These are phyloP conservation scores for Cladochytrium replicatum DNA, from an alignment of 192 early-diverging fungal genomes.

Conservation along the genomic window DNA sequence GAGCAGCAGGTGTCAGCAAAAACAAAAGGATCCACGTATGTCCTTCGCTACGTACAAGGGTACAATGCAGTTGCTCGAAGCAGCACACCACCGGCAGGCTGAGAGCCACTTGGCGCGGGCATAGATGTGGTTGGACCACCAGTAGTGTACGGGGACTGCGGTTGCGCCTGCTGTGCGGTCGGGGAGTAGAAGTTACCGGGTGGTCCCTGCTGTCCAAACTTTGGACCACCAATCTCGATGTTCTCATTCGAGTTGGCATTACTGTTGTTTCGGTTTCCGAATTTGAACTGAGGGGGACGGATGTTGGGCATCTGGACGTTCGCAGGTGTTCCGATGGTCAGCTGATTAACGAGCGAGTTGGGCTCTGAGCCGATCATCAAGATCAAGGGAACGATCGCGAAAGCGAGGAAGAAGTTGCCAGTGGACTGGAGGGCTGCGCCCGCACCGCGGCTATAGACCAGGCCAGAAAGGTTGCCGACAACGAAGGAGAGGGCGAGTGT, in stretches of 20 bases:
- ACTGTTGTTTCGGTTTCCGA: too few relatives aligned
- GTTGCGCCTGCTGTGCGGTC: too few relatives aligned
- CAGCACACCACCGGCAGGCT: neutral
- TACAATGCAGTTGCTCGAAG: constrained; percentile 7
- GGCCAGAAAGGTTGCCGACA: neutral
- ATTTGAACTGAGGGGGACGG: too few relatives aligned
- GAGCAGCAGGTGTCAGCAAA: too few relatives aligned
- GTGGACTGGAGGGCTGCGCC: constrained; percentile 5
- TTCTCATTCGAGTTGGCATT: too few relatives aligned
- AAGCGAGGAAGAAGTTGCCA: constrained; percentile 21
- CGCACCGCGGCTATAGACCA: neutral
- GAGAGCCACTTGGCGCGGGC: neutral
- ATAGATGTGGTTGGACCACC: neutral
- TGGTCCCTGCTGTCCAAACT: too few relatives aligned
- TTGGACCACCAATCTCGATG: too few relatives aligned
- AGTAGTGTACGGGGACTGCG: too few relatives aligned
- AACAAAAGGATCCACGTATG: too few relatives aligned
- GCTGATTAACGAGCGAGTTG: constrained; percentile 5
- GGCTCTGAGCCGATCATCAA: constrained; percentile 15
- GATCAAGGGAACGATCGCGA: constrained; percentile 21
- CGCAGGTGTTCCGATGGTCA: too few relatives aligned
- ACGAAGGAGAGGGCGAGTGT: constrained; percentile 21
- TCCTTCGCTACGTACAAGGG: constrained; percentile 5
- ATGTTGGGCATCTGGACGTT: too few relatives aligned
- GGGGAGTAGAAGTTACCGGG: too few relatives aligned